A percentile compares a stretch with the other conserved stretches of the same genome.
phyloP scores from a whole-genome alignment of 1,284 basidiomycete species.

The Irpex sp. region DNA sequence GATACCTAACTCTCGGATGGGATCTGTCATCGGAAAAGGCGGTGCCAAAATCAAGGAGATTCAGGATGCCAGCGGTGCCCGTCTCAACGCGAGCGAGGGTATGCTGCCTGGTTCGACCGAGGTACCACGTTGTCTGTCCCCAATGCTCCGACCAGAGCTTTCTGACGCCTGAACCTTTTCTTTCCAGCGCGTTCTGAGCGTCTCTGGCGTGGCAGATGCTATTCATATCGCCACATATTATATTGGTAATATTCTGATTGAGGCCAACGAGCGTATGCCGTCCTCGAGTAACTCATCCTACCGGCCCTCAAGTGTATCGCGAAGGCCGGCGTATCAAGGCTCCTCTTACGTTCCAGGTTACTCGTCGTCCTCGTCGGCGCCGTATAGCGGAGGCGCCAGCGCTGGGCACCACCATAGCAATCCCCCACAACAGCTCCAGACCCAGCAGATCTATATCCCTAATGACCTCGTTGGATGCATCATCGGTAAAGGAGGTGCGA shows the following conservation, averaged over 20 bases:
- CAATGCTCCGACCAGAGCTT: constrained; percentile 9
- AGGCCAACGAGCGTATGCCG: constrained; percentile 87
- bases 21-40: constrained; percentile 96
- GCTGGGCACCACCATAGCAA: constrained; percentile 15
- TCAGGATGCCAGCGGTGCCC: constrained; percentile 96
- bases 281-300: constrained; percentile 44
- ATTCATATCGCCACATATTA: constrained; percentile 99
- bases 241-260: constrained; percentile 94
- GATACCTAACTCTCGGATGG: constrained; percentile 99
- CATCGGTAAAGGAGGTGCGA: constrained; percentile 97
- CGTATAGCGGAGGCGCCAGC: constrained; percentile 15
- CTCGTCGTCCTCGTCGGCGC: constrained; percentile 50
- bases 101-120: constrained; percentile 99
- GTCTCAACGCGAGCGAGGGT: constrained; percentile 94
- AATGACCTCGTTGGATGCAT: constrained; percentile 98
- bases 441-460: constrained; percentile 98
- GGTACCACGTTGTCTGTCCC: constrained; percentile 39
- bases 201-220: constrained; percentile 98
- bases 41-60: constrained; percentile 99
- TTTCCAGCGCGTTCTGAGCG: constrained; percentile 85
- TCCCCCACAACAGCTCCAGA: constrained; percentile 70
- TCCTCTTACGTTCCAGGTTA: constrained; percentile 74
- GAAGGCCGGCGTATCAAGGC: constrained; percentile 45
- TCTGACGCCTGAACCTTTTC: constrained; percentile 3
- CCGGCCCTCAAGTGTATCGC: constrained; percentile 36